Percentiles rank a stretch among this genome's conserved stretches.
Evolutionary conservation across 208 protist genomes (phyloP).

Genomic region (Crithidia sp.): DNA sequence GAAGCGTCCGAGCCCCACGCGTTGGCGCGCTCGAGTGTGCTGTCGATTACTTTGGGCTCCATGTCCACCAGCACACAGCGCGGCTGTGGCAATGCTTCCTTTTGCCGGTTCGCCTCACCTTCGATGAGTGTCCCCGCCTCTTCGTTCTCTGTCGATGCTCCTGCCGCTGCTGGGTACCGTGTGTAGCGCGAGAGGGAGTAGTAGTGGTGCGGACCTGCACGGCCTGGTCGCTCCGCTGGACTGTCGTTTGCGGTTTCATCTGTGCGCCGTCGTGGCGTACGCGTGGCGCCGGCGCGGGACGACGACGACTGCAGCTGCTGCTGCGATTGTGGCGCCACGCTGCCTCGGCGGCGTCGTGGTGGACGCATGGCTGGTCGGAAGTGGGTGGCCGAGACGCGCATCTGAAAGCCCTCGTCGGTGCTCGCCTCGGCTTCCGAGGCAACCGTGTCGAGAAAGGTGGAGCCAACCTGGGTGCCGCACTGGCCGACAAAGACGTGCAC

Average conservation of each 20-base stretch:
- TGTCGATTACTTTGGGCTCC: conserved; percentile 88
- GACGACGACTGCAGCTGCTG: background rate
- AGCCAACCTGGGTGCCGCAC: conserved; percentile 93
- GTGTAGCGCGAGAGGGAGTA: conserved; percentile 32
- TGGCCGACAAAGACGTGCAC: conserved; percentile 88
- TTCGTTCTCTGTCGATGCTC: too few species aligned
- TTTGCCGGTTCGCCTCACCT: background rate
- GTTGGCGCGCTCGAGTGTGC: conserved; percentile 33
- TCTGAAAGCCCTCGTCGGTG: conserved; percentile 54
- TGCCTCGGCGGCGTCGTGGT: background rate
- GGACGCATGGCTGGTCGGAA: conserved; percentile 48
- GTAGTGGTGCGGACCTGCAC: conserved; percentile 13
- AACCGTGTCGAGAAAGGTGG: conserved; percentile 69
- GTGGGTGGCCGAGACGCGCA: conserved; percentile 58
- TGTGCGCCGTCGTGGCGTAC: background rate
- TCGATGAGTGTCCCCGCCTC: too few species aligned
- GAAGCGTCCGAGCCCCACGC: background rate
- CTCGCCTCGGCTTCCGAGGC: conserved; percentile 57
- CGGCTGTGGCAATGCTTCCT: conserved; percentile 47
- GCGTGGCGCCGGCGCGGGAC: too few species aligned
- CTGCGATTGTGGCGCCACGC: background rate
- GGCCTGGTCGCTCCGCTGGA: background rate
- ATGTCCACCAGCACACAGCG: conserved; percentile 90
- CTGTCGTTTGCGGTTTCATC: background rate
- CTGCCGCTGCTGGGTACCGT: background rate